Percentiles rank a stretch among this genome's conserved stretches.
phyloP scores from a whole-genome alignment of 2,329 filamentous ascomycete genomes.

The Teratosphaeria gauchensis region DNA sequence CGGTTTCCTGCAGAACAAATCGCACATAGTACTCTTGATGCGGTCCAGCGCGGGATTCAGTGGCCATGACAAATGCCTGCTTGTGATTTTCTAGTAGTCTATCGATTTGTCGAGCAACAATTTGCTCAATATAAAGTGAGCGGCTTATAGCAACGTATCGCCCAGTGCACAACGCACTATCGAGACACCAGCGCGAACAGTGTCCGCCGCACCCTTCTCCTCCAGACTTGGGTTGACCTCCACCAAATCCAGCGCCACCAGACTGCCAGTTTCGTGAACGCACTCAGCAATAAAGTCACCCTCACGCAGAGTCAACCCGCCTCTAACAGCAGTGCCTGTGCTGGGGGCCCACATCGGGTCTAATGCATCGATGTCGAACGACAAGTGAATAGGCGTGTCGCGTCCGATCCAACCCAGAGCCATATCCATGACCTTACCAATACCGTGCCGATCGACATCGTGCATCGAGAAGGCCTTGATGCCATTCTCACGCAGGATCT shows the following conservation, averaged over 20 bases:
- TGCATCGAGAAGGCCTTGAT: slow-evolving; percentile 99
- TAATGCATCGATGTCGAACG: slow-evolving; percentile 92
- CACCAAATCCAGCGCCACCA: slow-evolving; percentile 49
- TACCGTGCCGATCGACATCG: slow-evolving; percentile 89
- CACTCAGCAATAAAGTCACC: slow-evolving; percentile 89
- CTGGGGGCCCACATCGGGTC: slow-evolving; percentile 95
- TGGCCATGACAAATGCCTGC: not conserved
- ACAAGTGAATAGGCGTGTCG: slow-evolving; percentile 93
- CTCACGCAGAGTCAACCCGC: slow-evolving; percentile 85
- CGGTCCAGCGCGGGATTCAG: not conserved
- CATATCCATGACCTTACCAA: slow-evolving; percentile 95
- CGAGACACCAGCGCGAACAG: slow-evolving; percentile 80
- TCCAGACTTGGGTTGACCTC: slow-evolving; percentile 44
- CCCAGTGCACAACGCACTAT: slow-evolving; percentile 85
- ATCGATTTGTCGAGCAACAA: not conserved
- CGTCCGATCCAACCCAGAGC: slow-evolving; percentile 89
- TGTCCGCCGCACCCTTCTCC: slow-evolving; percentile 63
- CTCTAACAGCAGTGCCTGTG: slow-evolving; percentile 88
- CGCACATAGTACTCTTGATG: too few species aligned
- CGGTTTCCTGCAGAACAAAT: too few species aligned
- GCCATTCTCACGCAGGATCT: slow-evolving; percentile 73
- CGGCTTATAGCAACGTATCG: slow-evolving; percentile 66
- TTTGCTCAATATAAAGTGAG: not conserved
- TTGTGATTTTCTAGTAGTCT: not conserved
- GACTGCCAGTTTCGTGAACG: slow-evolving; percentile 46